Evolutionary conservation across 2,329 filamentous ascomycete species (phyloP), one percentile per base, ranked within the genome.

Genomic region (Penicillium verrucosum): DNA sequence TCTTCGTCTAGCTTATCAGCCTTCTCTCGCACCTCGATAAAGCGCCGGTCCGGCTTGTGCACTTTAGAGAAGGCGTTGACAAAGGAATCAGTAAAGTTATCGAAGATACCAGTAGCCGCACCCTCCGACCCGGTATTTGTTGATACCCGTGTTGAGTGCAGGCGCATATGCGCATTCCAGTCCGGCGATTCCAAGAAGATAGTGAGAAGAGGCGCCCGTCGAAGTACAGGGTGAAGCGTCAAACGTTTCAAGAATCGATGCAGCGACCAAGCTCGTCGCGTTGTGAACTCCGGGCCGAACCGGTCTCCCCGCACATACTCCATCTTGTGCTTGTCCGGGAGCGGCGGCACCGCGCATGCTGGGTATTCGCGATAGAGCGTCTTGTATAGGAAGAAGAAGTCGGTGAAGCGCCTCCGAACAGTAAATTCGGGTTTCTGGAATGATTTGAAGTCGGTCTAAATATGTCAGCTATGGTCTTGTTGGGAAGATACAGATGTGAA

Each of bases 251-350:
- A 82, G 73, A 99, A 99, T 51, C 94, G 89, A 75, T 95, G 88
- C 51, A 99, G 82, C 4, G 92, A 97, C 79, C 92, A 89, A 49
- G 91, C 92, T 65, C 94, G 86, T 34, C 94, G 87, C 44, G 86
- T 82, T 34, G 92, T 99, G 73, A 99, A 99, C 76, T 97, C 94
- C 48, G 88, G 77, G 9, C 92, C 92, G 75, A 99, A 99, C 61
- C 94, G 89, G 78, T 97, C 93, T 65, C 94, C 94, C 36, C 92
- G 89, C 50, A 97, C 94, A 71, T 97, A 97, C 71, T 96, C 92
- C 90, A 99, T 96, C 77, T 95, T 95, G 81, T 97, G 93, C 81
- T 97, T 99, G 77, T 97, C 94, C 51, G 94, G 94, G 52, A 99
- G 81, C 45, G 94, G 94, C 30, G 94, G 94, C 4, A 99, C 90